Base-by-base conservation (phyloP, 352 stramenopile genomes). In the Phytophthora vignae region DNA sequence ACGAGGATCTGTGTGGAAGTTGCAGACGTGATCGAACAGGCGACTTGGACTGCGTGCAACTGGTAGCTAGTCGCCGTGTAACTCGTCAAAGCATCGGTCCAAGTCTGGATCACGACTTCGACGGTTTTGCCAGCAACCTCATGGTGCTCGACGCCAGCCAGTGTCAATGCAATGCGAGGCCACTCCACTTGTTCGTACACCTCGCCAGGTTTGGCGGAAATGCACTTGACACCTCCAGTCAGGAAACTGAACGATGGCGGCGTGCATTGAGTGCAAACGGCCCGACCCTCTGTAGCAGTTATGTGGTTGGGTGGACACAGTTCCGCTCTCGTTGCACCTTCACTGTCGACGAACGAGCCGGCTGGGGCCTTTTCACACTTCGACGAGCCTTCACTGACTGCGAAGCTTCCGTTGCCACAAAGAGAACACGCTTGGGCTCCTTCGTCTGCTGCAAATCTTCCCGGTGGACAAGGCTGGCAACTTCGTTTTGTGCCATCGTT, bases 131-230 rank as follows among this genome's bases (percentile, higher is more conserved):
- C 10, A 63, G 73, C 19, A 19, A 75, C 36, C 7, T 77, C 57
- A 11, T 55, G 27, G 4, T 57, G 52, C 5, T 67, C 63, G 33
- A 79, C 17, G 46, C 73, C 73, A 3, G 46, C 46, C 17, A 85
- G 53, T 10, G 63, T 48, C 27, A 85, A 67, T 40, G 49, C 42
- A 21, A 80, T 60, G 1, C 67, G 63, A 62, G 69, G 68, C 79
- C 79, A 86, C 36, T 74, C 42, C 29, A 88, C 70, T 7, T 64
- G 36, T 27, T 90, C 78, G 49, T 85, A 74, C 11, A 89, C 68
- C 57, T 90, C 80, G 25, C 84, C 84, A 52, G 55, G 36, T 4
- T 58, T 62, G 4, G 81, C 65, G 44, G 58, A 3, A 15, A 61
- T 67, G 55, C 84, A 91, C 15, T 62, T 40, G 14, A 44, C 25